These are phyloP conservation scores for Pharnaceum exiguum DNA, from an alignment of 148 eudicot species.

Conservation along the genomic window DNA sequence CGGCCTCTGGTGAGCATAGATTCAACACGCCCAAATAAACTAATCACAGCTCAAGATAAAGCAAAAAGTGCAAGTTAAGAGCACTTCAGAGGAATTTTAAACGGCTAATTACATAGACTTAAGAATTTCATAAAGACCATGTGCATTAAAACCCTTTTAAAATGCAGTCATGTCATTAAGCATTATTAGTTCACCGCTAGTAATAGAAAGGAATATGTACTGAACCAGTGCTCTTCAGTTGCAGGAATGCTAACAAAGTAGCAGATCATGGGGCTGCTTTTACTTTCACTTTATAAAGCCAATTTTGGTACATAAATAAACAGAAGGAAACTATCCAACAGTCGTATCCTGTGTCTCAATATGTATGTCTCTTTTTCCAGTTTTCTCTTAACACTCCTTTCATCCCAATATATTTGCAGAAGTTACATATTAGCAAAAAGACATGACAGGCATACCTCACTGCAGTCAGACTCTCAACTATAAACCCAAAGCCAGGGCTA, in stretches of 20 bases:
- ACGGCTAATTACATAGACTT: not conserved
- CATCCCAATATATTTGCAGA: too few species aligned
- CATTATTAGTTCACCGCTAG: too few species aligned
- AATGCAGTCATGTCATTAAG: constrained; percentile 6
- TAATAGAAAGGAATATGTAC: not conserved
- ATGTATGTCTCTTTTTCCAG: too few species aligned
- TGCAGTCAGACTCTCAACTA: too few species aligned
- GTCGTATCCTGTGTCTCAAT: not conserved
- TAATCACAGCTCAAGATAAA: not conserved
- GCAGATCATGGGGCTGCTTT: constrained; percentile 9
- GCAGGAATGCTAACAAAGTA: constrained; percentile 1
- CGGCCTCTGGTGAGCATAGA: not conserved
- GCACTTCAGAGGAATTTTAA: not conserved
- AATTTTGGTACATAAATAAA: not conserved
- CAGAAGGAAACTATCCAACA: too few species aligned
- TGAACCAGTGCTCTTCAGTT: not conserved
- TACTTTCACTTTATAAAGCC: constrained; percentile 1
- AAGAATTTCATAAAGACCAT: not conserved
- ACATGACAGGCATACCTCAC: too few species aligned
- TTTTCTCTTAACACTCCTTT: too few species aligned
- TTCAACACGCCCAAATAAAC: not conserved
- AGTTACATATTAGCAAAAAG: too few species aligned
- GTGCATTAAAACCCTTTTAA: too few species aligned
- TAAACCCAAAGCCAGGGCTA: too few species aligned
- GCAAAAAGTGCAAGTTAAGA: not conserved